Base-by-base conservation (phyloP, 768 basidiomycete genomes). In the Gymnopilus junonius region DNA sequence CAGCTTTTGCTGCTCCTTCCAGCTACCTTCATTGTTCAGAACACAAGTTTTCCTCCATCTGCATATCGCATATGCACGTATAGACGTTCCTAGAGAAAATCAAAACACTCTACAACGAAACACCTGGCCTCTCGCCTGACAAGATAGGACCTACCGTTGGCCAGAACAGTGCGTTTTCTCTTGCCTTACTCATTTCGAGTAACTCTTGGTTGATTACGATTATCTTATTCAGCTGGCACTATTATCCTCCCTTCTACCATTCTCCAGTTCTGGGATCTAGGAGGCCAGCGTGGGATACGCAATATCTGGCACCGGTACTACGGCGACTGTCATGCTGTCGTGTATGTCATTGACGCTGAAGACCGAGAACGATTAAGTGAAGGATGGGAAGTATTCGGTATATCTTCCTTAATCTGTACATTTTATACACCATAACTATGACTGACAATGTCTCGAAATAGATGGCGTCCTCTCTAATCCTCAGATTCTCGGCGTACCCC, bases 331-430 rank as follows among this genome's bases (percentile, higher is more conserved):
- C 97, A 99, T 74, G 97, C 96, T 8, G 94, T 99, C 46, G 94
- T 92, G 40, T 99, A 93, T 69, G 92, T 99, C 55, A 87, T 99
- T 56, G 97, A 99, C 74, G 94, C 95, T 8, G 87, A 91, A 66
- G 97, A 99, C 80, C 80, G 89, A 34, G 94, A 94, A 70, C 81
- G 97, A 39, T 80, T 99, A 27, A 86, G 89, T 51, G 97, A 99
- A 81, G 94, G 94, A 15, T 99, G 97, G 97, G 92, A 94, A 66
- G 96, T 95, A 8, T 99, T 99, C 69, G 95, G 97, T 97, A 75
- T 61, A 92, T 76, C 42, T 31, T 39, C 40, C 46, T 20, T 53
- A 54, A 29, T 42, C 27, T 45, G 8, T 54, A 25, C 2, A 10
- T 7, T 50, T 20, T 42, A 53, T 51, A 42, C 8, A 43, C 46